Percentiles rank a stretch among this genome's conserved stretches.
These are phyloP conservation scores for Protomyces gravidus DNA, from an alignment of 1,139 yeast genomes.

Conservation along the genomic window DNA sequence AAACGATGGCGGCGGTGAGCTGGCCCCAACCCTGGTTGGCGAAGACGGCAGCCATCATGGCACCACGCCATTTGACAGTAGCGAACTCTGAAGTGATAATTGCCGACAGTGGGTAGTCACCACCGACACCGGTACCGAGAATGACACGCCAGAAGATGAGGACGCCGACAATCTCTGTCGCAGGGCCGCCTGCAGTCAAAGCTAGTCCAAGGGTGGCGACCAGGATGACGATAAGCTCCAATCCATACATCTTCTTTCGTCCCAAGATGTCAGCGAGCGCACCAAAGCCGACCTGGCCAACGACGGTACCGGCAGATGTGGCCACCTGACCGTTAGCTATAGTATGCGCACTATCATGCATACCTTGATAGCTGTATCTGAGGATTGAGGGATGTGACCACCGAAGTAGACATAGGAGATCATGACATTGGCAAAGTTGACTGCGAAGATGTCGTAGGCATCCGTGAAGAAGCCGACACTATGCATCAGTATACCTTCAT, in stretches of 20 bases:
- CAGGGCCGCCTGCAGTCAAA: constrained; percentile 64
- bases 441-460: constrained; percentile 64
- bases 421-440: constrained; percentile 33
- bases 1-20: constrained; percentile 76
- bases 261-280: constrained; percentile 71
- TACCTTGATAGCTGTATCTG: constrained; percentile 73
- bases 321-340: no score
- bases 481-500: no score
- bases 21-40: constrained; percentile 94
- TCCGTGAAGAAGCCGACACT: constrained; percentile 85
- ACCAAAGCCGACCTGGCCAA: constrained; percentile 84
- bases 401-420: constrained; percentile 53
- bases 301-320: constrained; percentile 86
- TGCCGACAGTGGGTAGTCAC: constrained; percentile 97
- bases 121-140: constrained; percentile 98
- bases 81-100: constrained; percentile 84
- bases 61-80: constrained; percentile 94
- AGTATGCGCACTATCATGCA: no score
- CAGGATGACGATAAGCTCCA: constrained; percentile 76
- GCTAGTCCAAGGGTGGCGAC: constrained; percentile 67
- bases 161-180: constrained; percentile 65
- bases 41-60: constrained; percentile 88
- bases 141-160: constrained; percentile 71
- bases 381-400: constrained; percentile 59
- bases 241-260: constrained; percentile 81